Base-by-base conservation (phyloP, 108 stramenopile genomes). In the Pseudonitzschia multistriata region DNA sequence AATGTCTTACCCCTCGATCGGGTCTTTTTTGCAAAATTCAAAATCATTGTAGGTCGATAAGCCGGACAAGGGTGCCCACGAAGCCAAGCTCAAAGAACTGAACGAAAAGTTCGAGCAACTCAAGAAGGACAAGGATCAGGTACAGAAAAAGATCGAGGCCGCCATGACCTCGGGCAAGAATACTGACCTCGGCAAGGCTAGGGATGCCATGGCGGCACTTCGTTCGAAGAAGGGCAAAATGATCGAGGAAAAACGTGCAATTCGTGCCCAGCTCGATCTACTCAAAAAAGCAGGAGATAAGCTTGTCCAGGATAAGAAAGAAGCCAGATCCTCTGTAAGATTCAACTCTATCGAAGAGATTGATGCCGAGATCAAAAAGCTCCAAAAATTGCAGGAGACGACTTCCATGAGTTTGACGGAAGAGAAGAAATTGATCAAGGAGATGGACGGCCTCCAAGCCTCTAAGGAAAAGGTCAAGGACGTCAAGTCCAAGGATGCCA, bases 381-480 rank as follows among this genome's bases (percentile, higher is more conserved):
- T 97, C 57, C 78, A 93, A 70, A 65, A 73, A 45, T 79, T 40
- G 45, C 96, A 98, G 80, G 93, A 95, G 76, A 97, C 96, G 19
- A 91, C 90, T 34, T 92, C 93, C 73, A 98, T 98, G 97, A 81
- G 82, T 60, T 77, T 97, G 30, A 68, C 77, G 24, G 97, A 97
- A 53, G 97, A 98, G 74, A 98, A 98, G 90, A 89, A 84, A 71
- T 77, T 98, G 49, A 88, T 98, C 77, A 97, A 97, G 81, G 96
- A 98, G 75, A 93, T 98, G 39, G 93, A 94, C 48, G 67, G 81
- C 36, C 70, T 91, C 36, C 77, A 84, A 59, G 76, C 80, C 27
- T 88, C 88, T 66, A 94, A 90, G 77, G 81, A 86, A 17, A 72
- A 81, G 29, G 79, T 92, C 60, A 81, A 83, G 59, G 87, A 82